Evolutionary conservation across 1,284 basidiomycete genomes (phyloP).

Genomic region (Cutaneotrichosporon cyanovorans): DNA sequence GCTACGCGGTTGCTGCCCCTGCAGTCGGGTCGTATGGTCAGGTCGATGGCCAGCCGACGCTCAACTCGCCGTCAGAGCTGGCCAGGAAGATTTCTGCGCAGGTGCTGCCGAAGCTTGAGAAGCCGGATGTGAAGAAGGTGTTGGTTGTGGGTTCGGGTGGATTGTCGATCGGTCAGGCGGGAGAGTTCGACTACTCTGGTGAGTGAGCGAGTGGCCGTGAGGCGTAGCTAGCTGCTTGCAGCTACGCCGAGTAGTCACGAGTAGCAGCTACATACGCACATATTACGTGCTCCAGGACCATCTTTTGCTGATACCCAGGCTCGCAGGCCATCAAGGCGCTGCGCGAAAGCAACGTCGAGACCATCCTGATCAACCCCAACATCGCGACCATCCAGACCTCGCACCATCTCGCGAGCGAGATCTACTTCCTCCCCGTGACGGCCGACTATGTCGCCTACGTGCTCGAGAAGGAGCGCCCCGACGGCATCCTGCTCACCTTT

Average conservation of each 20-base stretch:
- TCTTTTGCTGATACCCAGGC: slow-evolving; percentile 37
- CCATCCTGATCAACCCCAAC: slow-evolving; percentile 94
- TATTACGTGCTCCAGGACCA: not conserved
- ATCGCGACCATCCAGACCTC: slow-evolving; percentile 97
- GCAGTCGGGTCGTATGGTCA: slow-evolving; percentile 65
- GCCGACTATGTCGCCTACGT: slow-evolving; percentile 98
- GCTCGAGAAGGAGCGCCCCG: slow-evolving; percentile 94
- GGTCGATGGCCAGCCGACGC: slow-evolving; percentile 65
- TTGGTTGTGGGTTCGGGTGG: slow-evolving; percentile 95
- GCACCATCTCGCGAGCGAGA: slow-evolving; percentile 89
- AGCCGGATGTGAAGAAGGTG: slow-evolving; percentile 85
- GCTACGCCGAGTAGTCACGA: not conserved
- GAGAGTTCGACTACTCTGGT: slow-evolving; percentile 99
- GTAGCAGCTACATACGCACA: not conserved
- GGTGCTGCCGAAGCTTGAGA: slow-evolving; percentile 70
- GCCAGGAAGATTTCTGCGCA: slow-evolving; percentile 84
- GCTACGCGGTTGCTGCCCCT: slow-evolving; percentile 62
- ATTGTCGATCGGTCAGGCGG: slow-evolving; percentile 94
- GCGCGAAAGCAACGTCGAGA: slow-evolving; percentile 88
- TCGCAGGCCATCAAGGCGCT: slow-evolving; percentile 99
- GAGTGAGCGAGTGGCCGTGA: no score
- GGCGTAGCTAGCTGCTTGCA: not conserved
- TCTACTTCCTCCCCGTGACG: slow-evolving; percentile 97
- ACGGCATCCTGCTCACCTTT: slow-evolving; percentile 95
- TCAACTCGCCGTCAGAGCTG: slow-evolving; percentile 85